phyloP scores from a whole-genome alignment of 495 filamentous ascomycete species.

The Xylaria sp. region DNA sequence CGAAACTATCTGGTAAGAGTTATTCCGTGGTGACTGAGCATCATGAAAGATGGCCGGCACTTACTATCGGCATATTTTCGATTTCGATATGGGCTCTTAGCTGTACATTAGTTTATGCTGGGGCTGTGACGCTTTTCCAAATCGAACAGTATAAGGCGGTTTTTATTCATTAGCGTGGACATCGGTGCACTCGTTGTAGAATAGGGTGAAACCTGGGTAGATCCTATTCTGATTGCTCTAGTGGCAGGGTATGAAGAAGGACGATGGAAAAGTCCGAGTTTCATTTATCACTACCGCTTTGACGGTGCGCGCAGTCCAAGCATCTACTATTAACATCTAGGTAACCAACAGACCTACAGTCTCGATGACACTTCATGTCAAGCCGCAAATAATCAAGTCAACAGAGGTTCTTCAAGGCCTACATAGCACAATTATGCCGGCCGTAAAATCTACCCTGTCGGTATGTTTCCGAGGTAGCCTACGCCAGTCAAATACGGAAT shows the following conservation, averaged over 20 bases:
- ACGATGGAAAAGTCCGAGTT: neutral
- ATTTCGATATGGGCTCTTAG: neutral
- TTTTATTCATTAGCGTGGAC: conserved; percentile 7
- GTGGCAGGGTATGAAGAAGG: neutral
- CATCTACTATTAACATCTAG: too few species aligned
- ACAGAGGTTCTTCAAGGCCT: neutral
- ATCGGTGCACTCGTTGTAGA: conserved; percentile 11
- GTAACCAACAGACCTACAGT: neutral
- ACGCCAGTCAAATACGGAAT: neutral
- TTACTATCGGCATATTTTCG: conserved; percentile 26
- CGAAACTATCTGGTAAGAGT: neutral
- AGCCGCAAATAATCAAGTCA: neutral
- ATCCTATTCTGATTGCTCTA: conserved; percentile 8
- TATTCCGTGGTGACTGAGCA: conserved; percentile 8
- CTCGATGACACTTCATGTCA: neutral
- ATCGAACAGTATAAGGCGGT: neutral
- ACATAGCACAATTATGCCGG: neutral
- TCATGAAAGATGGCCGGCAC: conserved; percentile 21
- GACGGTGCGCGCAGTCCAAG: neutral
- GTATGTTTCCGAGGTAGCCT: conserved; percentile 2
- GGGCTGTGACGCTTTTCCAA: conserved; percentile 23
- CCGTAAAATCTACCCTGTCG: conserved; percentile 9
- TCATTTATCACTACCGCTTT: conserved; percentile 4
- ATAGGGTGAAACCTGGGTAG: conserved; percentile 16
- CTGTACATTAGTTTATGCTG: conserved; percentile 2